Evolutionary conservation across 805 yeast species (phyloP).

Genomic region (Wickerhamomyces pijperi): DNA sequence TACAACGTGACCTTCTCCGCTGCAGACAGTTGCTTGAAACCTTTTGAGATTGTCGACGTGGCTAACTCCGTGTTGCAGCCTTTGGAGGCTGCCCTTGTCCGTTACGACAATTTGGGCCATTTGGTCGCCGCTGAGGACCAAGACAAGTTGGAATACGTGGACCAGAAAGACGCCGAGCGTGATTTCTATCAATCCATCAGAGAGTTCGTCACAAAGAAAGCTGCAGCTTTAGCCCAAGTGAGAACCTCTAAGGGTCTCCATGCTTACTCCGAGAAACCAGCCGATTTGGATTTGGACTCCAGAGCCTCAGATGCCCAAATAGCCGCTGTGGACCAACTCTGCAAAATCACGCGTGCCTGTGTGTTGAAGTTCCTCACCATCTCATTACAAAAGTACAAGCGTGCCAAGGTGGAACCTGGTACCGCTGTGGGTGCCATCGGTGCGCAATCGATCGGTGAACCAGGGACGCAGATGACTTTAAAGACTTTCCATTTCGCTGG

Average conservation of each 20-base stretch:
- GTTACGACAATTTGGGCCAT: conserved; percentile 68
- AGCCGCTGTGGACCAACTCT: conserved; percentile 48
- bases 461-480: conserved; percentile 98
- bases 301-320: conserved; percentile 23
- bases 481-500: conserved; percentile 98
- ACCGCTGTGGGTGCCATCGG: conserved; percentile 99
- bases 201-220: conserved; percentile 48
- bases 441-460: conserved; percentile 98
- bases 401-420: conserved; percentile 95
- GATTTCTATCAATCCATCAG: conserved; percentile 70
- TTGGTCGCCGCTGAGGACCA: conserved; percentile 31
- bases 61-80: conserved; percentile 50
- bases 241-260: conserved; percentile 44
- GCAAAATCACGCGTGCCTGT: conserved; percentile 51
- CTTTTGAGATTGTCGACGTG: conserved; percentile 52
- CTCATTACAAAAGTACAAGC: conserved; percentile 71
- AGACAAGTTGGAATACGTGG: conserved; percentile 54
- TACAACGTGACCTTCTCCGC: conserved; percentile 56
- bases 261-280: conserved; percentile 31
- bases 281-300: conserved; percentile 34
- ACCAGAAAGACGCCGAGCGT: conserved; percentile 81
- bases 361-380: conserved; percentile 59
- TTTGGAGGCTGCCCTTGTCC: conserved; percentile 42
- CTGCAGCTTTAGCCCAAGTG: conserved; percentile 40
- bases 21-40: conserved; percentile 45